Conservation (phyloP, 2,329 filamentous ascomycete genomes). For the Pseudocercospora eumusae region DNA sequence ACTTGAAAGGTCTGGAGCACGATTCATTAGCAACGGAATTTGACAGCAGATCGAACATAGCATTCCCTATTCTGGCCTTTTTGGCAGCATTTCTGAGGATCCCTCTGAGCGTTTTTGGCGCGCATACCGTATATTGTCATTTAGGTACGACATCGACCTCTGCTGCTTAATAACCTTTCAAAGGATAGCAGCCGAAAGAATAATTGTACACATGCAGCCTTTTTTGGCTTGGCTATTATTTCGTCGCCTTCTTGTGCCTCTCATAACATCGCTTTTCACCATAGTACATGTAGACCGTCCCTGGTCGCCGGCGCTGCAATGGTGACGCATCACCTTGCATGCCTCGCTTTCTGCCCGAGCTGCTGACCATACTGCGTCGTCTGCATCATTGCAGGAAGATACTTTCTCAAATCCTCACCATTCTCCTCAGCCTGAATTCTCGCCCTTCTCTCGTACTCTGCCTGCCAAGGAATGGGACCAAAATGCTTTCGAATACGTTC, state of each 20-base stretch:
- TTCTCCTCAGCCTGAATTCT: neutral
- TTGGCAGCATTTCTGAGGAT: neutral
- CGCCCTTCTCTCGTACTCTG: constrained; percentile 2
- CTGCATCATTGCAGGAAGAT: neutral
- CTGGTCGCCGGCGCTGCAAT: neutral
- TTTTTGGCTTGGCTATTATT: neutral
- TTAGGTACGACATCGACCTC: neutral
- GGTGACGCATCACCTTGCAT: neutral
- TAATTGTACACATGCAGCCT: neutral
- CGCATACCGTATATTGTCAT: neutral
- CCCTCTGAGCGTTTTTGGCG: neutral
- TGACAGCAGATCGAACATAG: neutral
- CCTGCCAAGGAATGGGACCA: constrained; percentile 3
- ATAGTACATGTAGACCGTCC: neutral
- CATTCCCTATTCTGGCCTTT: neutral
- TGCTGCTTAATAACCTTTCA: neutral
- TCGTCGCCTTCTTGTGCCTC: neutral
- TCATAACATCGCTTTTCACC: neutral
- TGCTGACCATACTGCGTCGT: neutral
- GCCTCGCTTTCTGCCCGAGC: neutral
- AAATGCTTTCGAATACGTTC: neutral
- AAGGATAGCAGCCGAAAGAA: neutral
- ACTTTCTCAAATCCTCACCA: neutral
- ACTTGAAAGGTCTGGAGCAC: neutral
- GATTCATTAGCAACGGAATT: neutral